Evolutionary conservation across 495 filamentous ascomycete species (phyloP), one percentile per base, ranked within the genome.

Genomic region (Chaetomium cochliodes): DNA sequence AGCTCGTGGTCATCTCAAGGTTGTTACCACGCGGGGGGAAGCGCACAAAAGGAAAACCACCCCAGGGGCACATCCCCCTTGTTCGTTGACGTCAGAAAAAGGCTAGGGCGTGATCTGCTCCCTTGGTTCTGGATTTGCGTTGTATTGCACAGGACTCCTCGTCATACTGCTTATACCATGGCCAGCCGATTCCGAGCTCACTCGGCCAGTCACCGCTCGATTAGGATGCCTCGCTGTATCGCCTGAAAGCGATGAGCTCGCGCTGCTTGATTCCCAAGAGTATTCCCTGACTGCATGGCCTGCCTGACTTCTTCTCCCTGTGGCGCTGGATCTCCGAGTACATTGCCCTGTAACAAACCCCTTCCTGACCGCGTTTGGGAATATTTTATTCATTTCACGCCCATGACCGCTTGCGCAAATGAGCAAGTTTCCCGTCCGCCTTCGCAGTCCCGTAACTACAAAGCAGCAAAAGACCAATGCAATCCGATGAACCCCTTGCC

Each of bases 401-500:
- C 69, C 71, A 67, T 69, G 68, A 73, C 15, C 70, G 67, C 71
- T 72, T 67, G 73, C 67, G 66, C 58, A 70, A 67, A 73, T 67
- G 63, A 70, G 65, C 62, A 73, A 67, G 62, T 69, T 65, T 67
- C 66, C 69, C 69, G 57, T 69, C 73, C 72, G 72, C 71, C 67
- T 70, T 77, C 72, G 76, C 77, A 76, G 76, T 70, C 66, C 76
- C 73, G 74, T 77, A 82, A 79, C 77, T 81, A 82, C 79, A 78
- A 73, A 80, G 78, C 80, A 81, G 79, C 77, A 78, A 65, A 80
- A 84, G 80, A 75, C 74, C 69, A 72, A 79, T 78, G 79, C 79
- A 81, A 78, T 73, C 81, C 82, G 75, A 76, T 79, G 75, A 81
- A 83, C 81, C 78, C 79, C 80, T 75, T 68, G 77, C 77, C 79